Evolutionary conservation across 495 filamentous ascomycete genomes (phyloP).

Genomic region (Rostrohypoxylon terebratum): DNA sequence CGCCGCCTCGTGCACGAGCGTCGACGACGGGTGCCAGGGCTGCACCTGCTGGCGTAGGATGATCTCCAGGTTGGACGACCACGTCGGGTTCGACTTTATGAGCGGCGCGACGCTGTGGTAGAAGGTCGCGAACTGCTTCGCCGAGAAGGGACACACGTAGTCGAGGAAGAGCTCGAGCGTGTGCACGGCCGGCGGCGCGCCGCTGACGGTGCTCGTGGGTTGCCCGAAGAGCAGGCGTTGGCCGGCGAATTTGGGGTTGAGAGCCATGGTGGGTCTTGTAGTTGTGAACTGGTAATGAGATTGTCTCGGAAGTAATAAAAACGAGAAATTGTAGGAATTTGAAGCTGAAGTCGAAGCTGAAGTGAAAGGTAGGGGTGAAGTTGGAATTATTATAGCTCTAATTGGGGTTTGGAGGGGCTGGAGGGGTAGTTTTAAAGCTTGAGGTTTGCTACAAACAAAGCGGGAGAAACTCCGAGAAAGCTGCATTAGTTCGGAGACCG

Average conservation of each 20-base stretch:
- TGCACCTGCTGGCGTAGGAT: conserved; percentile 93
- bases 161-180: conserved; percentile 86
- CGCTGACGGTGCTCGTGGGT: conserved; percentile 48
- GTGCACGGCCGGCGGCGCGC: conserved; percentile 66
- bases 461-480: conserved; percentile 38
- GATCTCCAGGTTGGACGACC: conserved; percentile 70
- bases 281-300: conserved; percentile 15
- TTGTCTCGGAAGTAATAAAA: background rate
- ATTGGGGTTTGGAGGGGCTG: background rate
- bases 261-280: conserved; percentile 68
- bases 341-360: background rate
- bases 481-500: conserved; percentile 34
- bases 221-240: conserved; percentile 66
- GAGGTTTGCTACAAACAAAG: conserved; percentile 11
- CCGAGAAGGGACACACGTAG: conserved; percentile 81
- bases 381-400: background rate
- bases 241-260: conserved; percentile 81
- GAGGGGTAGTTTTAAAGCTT: background rate
- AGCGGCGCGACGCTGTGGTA: conserved; percentile 68
- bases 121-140: conserved; percentile 77
- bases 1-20: conserved; percentile 87
- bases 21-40: conserved; percentile 94
- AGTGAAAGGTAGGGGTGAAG: background rate
- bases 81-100: conserved; percentile 63
- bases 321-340: background rate